Evolutionary conservation across 2,329 filamentous ascomycete species (phyloP), one percentile per base, ranked within the genome.

Genomic region (Xylariomycetidae sp.): DNA sequence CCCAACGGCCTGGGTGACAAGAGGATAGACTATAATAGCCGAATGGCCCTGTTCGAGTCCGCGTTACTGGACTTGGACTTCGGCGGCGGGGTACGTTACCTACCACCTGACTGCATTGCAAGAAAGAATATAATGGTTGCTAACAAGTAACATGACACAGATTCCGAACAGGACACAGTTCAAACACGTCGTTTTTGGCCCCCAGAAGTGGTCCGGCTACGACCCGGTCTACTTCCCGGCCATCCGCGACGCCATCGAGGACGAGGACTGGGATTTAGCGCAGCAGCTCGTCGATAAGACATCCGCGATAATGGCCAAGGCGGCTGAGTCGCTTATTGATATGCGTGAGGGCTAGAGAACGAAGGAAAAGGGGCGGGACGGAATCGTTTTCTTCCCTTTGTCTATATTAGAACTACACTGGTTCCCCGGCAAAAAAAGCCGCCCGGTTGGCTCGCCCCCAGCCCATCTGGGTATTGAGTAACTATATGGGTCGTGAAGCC

Each of bases 131-230:
- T n/a, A n/a, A 28, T 14, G 23, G 15, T 27, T 19, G 25, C 36
- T 50, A 31, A 52, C 45, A 36, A 31, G 37, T 19, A 11, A 19
- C 7, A 3, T 25, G 5, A 17, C 28, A 37, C 36, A 88, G 84
- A 74, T 94, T 4, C 85, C 86, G 25, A 87, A 87, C 49, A 81
- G 90, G 44, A 85, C 85, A 5, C 92, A 97, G 62, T 98, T 88
- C 71, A 95, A 94, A 60, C 92, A 96, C 61, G 74, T 94, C 53
- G 66, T 98, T 36, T 94, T 89, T 56, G 90, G 85, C 2, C 92
- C 92, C 1, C 77, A 87, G 51, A 67, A 77, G 3, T 89, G 87
- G 82, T 81, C 80, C 20, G 77, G 74, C 23, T 75, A 82, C 45
- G 74, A 83, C 19, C 74, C 75, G 36, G 74, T 75, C 0, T 77